Evolutionary conservation across 2,329 filamentous ascomycete genomes (phyloP), one percentile per base, ranked within the genome.

Genomic region (Claviceps humidiphila): DNA sequence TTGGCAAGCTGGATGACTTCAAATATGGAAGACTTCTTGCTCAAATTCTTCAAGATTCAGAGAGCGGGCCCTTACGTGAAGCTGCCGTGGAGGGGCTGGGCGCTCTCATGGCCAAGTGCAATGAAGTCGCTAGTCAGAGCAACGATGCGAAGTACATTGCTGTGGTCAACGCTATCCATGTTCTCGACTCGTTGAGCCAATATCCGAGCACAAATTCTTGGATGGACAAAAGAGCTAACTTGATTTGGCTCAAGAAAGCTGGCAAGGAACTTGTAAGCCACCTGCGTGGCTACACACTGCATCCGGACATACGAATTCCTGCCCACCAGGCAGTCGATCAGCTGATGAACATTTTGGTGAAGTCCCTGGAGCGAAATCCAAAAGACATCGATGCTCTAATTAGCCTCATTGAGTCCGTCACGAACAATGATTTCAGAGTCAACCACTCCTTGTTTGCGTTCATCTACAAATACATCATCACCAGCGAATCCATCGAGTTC

Each of bases 11-110:
- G 51, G 85, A 88, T 54, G 87, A 97, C 49, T 78, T 90, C 61
- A 86, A 83, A 55, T 95, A 94, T 61, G 93, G 94, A 3, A 82
- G 93, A 16, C 88, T 98, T 66, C 82, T 98, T 57, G 87, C 89
- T 0, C 93, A 98, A 64, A 81, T 95, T 14, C 76, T 98, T 22
- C 76, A 80, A 2, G 81, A 95, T 61, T 74, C 81, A 0, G 83
- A 85, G 16, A 95, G 89, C 63, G 78, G 76, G 30, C 75, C 84
- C 1, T 71, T 98, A 44, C 79, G 93, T 49, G 82, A 87, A 48
- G 81, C 84, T 40, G 82, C 93, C 7, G 79, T 84, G 51, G 78
- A 80, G 17, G 85, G 91, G 56, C 76, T 89, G 1, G 82, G 89
- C 48, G 77, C 75, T 0, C 78, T 98, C 52, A 77, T 89, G 56